These are phyloP conservation scores for Nidularia sp. DNA, from an alignment of 768 basidiomycete species.

Conservation along the genomic window DNA sequence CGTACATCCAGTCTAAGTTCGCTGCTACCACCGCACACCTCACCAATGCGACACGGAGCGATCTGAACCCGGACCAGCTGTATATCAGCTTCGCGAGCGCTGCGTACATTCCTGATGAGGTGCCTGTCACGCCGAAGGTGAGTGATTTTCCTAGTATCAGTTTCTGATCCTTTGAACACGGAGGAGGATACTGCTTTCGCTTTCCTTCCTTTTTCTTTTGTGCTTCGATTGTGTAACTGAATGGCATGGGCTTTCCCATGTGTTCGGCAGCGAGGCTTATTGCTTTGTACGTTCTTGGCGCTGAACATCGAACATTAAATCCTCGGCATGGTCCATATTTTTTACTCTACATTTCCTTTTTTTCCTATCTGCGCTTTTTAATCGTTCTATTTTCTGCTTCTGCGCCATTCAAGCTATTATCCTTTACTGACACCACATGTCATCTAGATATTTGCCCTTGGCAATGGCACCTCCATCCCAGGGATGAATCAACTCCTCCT, in stretches of 20 bases:
- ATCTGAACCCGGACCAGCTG: slow-evolving; percentile 33
- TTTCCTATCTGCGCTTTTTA: no score
- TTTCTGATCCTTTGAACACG: not conserved
- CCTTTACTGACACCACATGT: not conserved
- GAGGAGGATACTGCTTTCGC: no score
- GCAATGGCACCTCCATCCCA: slow-evolving; percentile 25
- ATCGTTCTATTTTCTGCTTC: no score
- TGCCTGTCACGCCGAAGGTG: slow-evolving; percentile 23
- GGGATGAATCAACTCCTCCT: slow-evolving; percentile 43
- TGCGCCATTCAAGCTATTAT: no score
- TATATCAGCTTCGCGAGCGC: slow-evolving; percentile 47
- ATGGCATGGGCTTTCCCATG: no score
- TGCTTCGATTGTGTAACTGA: no score
- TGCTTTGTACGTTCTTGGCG: no score
- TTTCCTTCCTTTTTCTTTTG: no score
- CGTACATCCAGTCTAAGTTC: slow-evolving; percentile 40
- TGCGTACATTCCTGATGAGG: slow-evolving; percentile 21
- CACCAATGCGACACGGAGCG: slow-evolving; percentile 30
- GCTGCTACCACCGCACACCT: slow-evolving; percentile 36
- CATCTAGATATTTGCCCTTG: slow-evolving; percentile 37
- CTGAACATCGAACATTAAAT: no score
- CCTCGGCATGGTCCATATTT: no score
- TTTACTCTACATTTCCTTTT: no score
- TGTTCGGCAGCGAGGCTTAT: no score
- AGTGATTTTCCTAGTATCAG: slow-evolving; percentile 17